A percentile compares a stretch with the other conserved stretches of the same genome.
Evolutionary conservation across 495 filamentous ascomycete species (phyloP).

Genomic region (Peziza echinospora): DNA sequence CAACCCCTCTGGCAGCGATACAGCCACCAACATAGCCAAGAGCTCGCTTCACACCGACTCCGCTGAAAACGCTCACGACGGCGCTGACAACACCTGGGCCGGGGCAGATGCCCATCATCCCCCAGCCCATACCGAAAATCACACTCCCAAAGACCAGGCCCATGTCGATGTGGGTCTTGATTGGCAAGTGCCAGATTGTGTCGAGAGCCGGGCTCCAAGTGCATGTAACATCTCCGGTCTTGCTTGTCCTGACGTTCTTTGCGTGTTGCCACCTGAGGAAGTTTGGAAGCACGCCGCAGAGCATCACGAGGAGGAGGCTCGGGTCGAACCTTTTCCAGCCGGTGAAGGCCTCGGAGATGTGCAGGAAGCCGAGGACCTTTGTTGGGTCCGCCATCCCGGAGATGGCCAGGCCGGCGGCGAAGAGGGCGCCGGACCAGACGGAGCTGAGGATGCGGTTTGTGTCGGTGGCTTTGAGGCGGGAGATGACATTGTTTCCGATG

Average conservation of each 20-base stretch:
- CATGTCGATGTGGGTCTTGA: slow-evolving; percentile 30
- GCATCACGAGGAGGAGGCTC: slow-evolving; percentile 28
- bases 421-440: slow-evolving; percentile 29
- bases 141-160: slow-evolving; percentile 30
- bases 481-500: slow-evolving; percentile 20
- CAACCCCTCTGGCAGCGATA: slow-evolving; percentile 23
- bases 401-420: slow-evolving; percentile 33
- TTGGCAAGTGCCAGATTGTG: slow-evolving; percentile 27
- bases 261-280: slow-evolving; percentile 8
- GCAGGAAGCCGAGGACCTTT: slow-evolving; percentile 35
- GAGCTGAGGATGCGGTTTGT: slow-evolving; percentile 19
- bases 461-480: slow-evolving; percentile 17
- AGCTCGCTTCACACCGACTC: slow-evolving; percentile 17
- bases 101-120: slow-evolving; percentile 33
- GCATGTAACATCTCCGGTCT: background rate
- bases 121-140: slow-evolving; percentile 36
- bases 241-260: background rate
- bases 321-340: slow-evolving; percentile 27
- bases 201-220: slow-evolving; percentile 23
- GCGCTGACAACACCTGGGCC: slow-evolving; percentile 31
- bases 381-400: slow-evolving; percentile 33
- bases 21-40: slow-evolving; percentile 30
- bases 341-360: slow-evolving; percentile 23
- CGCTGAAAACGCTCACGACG: slow-evolving; percentile 27
- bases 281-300: slow-evolving; percentile 27